Percentiles rank a stretch among this genome's conserved stretches.
These are phyloP conservation scores for Sideroxylon spinosum DNA, from an alignment of 179 eudicot genomes.

Conservation along the genomic window DNA sequence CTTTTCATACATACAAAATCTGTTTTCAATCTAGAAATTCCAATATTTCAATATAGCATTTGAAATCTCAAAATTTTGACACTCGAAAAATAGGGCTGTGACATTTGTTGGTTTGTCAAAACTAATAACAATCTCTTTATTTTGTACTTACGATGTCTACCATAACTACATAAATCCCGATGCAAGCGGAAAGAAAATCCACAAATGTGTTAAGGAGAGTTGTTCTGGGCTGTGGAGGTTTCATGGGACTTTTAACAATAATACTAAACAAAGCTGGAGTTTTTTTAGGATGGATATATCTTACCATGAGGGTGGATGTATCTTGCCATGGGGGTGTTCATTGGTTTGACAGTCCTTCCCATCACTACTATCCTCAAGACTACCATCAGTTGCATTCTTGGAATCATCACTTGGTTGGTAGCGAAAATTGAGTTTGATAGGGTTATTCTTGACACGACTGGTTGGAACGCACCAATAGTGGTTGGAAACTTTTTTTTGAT, in stretches of 20 bases:
- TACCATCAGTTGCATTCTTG: constrained; percentile 56
- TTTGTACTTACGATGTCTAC: constrained; percentile 92
- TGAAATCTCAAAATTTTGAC: constrained; percentile 2
- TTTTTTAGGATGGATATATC: constrained; percentile 91
- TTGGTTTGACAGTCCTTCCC: constrained; percentile 89
- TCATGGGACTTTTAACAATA: constrained; percentile 89
- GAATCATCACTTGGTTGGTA: constrained; percentile 75
- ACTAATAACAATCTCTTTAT: constrained; percentile 84
- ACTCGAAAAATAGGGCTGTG: constrained; percentile 64
- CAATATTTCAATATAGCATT: neutral
- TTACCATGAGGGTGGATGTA: no score
- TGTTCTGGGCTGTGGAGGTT: constrained; percentile 66
- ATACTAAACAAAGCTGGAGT: constrained; percentile 85
- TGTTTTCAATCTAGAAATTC: neutral
- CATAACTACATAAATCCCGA: constrained; percentile 80
- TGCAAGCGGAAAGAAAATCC: constrained; percentile 83
- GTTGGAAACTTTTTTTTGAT: constrained; percentile 83
- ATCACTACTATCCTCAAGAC: no score
- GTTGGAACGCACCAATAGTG: constrained; percentile 82
- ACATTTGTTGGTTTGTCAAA: constrained; percentile 95
- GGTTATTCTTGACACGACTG: constrained; percentile 79
- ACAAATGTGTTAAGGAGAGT: constrained; percentile 62
- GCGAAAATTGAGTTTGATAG: constrained; percentile 71
- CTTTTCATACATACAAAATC: neutral
- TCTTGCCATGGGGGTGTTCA: constrained; percentile 84